A percentile compares a stretch with the other conserved stretches of the same genome.
phyloP scores from a whole-genome alignment of 331 rosid genomes.

The Acacia pycnantha region DNA sequence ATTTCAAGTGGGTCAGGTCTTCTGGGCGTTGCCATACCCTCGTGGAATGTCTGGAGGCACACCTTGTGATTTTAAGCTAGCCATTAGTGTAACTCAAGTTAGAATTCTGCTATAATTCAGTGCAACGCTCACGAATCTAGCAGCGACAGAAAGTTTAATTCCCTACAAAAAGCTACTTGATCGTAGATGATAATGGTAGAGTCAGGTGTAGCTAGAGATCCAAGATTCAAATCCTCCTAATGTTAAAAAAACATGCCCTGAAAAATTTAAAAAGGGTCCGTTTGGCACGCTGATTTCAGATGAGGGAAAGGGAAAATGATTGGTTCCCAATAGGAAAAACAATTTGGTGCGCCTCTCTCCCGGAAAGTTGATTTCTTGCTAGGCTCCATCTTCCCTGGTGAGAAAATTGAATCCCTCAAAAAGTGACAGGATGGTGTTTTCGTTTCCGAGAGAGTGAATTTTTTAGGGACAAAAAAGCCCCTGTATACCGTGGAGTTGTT shows the following conservation, averaged over 20 bases:
- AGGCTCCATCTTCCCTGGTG: too few species aligned
- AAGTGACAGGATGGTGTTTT: too few species aligned
- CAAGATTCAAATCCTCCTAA: background rate
- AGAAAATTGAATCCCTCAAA: too few species aligned
- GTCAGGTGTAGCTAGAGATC: background rate
- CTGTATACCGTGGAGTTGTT: too few species aligned
- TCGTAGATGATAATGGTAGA: background rate
- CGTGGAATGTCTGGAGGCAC: background rate
- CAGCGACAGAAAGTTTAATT: background rate
- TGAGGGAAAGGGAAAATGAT: too few species aligned
- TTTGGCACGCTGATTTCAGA: too few species aligned
- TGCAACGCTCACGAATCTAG: background rate
- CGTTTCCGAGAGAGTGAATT: too few species aligned
- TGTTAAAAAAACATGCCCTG: background rate
- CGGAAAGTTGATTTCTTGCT: too few species aligned
- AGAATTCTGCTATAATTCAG: background rate
- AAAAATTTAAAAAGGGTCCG: background rate
- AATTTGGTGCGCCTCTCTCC: too few species aligned
- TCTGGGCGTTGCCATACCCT: conserved; percentile 10
- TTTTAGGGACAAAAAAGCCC: too few species aligned
- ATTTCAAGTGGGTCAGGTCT: conserved; percentile 32
- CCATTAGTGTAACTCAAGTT: background rate
- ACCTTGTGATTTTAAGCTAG: background rate
- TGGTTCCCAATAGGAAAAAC: too few species aligned
- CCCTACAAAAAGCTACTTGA: background rate